phyloP scores from a whole-genome alignment of 2,329 filamentous ascomycete genomes.

The Pseudogymnoascus sp. region DNA sequence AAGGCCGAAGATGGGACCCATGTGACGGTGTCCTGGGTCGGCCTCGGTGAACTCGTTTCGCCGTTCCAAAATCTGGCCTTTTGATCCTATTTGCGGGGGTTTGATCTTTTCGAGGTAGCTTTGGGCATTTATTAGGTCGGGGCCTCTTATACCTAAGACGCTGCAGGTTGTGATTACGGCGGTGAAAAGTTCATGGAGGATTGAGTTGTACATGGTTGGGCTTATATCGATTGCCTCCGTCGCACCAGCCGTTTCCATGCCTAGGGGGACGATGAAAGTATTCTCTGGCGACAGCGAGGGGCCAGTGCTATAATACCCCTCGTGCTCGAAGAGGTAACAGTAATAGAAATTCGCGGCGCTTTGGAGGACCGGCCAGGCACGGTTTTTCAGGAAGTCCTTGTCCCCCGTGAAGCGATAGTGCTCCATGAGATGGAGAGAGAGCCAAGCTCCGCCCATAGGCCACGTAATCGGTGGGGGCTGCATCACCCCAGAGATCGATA shows the following conservation, averaged over 20 bases:
- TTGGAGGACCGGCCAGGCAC: constrained; percentile 27
- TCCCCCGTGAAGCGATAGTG: constrained; percentile 20
- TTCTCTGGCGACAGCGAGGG: constrained; percentile 31
- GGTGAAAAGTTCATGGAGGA: constrained; percentile 31
- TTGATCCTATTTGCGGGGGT: not conserved
- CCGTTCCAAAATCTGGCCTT: constrained; percentile 31
- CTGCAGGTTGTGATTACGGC: not conserved
- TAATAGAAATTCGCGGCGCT: constrained; percentile 32
- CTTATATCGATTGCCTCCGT: constrained; percentile 22
- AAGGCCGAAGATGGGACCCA: constrained; percentile 43
- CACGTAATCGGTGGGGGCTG: constrained; percentile 30
- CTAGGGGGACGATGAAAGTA: constrained; percentile 19
- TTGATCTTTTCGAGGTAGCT: not conserved
- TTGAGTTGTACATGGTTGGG: constrained; percentile 34
- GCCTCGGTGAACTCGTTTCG: constrained; percentile 30
- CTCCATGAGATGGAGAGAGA: constrained; percentile 21
- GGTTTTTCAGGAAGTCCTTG: constrained; percentile 16
- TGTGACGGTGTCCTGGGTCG: constrained; percentile 44
- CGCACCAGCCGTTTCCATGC: not conserved
- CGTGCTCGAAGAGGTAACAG: constrained; percentile 31
- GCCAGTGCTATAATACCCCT: constrained; percentile 28
- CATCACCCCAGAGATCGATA: constrained; percentile 23
- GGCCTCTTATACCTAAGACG: not conserved
- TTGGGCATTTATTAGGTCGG: not conserved
- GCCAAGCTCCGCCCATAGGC: constrained; percentile 20